Evolutionary conservation across 352 stramenopile species (phyloP), one percentile per base, ranked within the genome.

Genomic region (Saprolegnia parasitica): DNA sequence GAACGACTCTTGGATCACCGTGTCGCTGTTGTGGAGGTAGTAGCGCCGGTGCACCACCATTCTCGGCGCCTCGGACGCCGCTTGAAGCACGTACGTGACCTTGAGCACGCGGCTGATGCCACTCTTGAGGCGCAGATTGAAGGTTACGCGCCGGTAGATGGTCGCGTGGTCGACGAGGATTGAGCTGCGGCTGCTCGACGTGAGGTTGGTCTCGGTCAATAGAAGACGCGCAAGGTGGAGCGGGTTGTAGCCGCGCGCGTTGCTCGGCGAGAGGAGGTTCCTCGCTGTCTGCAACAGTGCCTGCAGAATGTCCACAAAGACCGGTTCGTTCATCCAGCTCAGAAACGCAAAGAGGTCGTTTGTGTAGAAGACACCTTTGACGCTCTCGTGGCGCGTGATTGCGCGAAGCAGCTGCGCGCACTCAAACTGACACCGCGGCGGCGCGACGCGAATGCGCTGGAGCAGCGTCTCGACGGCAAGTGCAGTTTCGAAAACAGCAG

Each of bases 271-370:
- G 21, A 70, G n/a, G 13, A 70, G 39, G 39, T 70, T 24, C n/a
- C 61, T 70, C 6, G 52, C 50, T 4, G 63, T 16, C n/a, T 70
- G 63, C 49, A 70, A 24, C 6, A 70, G 39, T 10, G 45, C 9
- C 46, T 61, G 29, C 6, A 70, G 42, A 54, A 70, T 70, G 23
- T 52, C 29, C 4, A 21, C 29, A 26, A 58, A 70, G 11, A 18
- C 10, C 13, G 63, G 63, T 24, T 62, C 42, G 23, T 70, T 61
- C 20, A 70, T 61, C 63, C 46, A 62, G 9, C 42, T 1, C 13
- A 70, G 23, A 42, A 63, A 70, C 13, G 15, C 18, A 24, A 55
- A 32, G 37, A 70, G 63, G 4, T 70, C 35, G 42, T 70, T 26
- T 5, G 35, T 10, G 29, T 61, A 70, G 18, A 70, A 42, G 42